Evolutionary conservation across 192 early-diverging fungal species (phyloP).

Genomic region (Podila clonocystis): DNA sequence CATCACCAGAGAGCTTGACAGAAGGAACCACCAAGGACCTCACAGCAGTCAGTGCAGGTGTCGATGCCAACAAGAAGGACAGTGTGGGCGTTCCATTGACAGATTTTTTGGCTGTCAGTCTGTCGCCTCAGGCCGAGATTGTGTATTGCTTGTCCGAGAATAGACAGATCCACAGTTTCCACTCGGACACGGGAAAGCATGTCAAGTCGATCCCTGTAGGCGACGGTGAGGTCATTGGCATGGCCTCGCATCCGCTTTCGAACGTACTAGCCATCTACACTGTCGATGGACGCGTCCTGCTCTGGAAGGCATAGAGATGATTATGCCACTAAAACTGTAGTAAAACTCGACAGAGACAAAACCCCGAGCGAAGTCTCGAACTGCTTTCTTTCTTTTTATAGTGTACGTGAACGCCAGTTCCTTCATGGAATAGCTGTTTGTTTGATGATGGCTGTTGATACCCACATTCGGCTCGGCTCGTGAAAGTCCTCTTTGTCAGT

Average conservation of each 20-base stretch:
- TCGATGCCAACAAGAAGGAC: slow-evolving; percentile 25
- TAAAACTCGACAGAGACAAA: too few species aligned
- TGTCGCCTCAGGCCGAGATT: slow-evolving; percentile 85
- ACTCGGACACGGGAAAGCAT: slow-evolving; percentile 66
- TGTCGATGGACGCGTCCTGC: slow-evolving; percentile 72
- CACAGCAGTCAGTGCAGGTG: slow-evolving; percentile 13
- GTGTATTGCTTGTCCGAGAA: slow-evolving; percentile 82
- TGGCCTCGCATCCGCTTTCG: slow-evolving; percentile 84
- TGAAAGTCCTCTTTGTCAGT: too few species aligned
- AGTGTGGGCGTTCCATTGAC: slow-evolving; percentile 30
- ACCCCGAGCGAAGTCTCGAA: background rate
- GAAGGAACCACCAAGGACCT: slow-evolving; percentile 31
- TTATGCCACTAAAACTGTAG: background rate
- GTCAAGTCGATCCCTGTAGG: slow-evolving; percentile 56
- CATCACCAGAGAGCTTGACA: slow-evolving; percentile 54
- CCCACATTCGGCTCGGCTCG: too few species aligned
- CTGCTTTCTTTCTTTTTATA: background rate
- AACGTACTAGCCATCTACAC: slow-evolving; percentile 79
- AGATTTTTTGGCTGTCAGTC: slow-evolving; percentile 50
- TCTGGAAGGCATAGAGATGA: slow-evolving; percentile 63
- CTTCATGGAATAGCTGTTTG: too few species aligned
- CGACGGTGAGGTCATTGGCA: slow-evolving; percentile 78
- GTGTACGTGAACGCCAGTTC: too few species aligned
- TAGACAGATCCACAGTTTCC: slow-evolving; percentile 73
- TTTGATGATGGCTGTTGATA: too few species aligned